These are phyloP conservation scores for Delonix regia DNA, from an alignment of 306 rosid species.

Conservation along the genomic window DNA sequence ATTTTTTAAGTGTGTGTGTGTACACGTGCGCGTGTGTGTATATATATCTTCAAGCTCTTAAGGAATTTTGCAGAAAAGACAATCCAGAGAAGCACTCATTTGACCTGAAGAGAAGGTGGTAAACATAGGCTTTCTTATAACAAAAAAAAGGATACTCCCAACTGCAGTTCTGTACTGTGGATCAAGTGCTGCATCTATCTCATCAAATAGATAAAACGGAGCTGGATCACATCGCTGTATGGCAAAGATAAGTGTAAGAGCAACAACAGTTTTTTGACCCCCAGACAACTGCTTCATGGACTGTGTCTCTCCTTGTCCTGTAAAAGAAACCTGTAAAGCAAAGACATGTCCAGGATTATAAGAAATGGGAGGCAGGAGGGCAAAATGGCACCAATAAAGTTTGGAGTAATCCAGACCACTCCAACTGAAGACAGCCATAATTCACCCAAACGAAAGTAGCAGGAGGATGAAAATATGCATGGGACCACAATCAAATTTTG, in stretches of 20 bases:
- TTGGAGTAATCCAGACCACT: conserved; percentile 16
- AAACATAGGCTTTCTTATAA: too few species aligned
- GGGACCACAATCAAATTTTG: conserved; percentile 22
- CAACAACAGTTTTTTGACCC: conserved; percentile 99
- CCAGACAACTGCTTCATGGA: conserved; percentile 99
- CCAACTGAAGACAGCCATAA: neutral
- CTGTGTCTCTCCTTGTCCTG: conserved; percentile 98
- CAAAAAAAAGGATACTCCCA: conserved; percentile 84
- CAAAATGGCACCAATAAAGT: neutral
- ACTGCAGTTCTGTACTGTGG: conserved; percentile 98
- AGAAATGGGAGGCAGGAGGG: neutral
- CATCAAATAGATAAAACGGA: conserved; percentile 96
- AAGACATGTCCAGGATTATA: conserved; percentile 30
- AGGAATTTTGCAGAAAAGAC: neutral
- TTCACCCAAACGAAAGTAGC: conserved; percentile 1
- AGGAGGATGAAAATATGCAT: neutral
- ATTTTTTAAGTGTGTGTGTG: too few species aligned
- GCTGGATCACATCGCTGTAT: conserved; percentile 99
- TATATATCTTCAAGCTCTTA: neutral
- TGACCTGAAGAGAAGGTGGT: conserved; percentile 8
- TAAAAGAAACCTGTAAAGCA: conserved; percentile 83
- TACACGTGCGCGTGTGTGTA: neutral
- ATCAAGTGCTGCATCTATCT: conserved; percentile 97
- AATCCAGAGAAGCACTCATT: conserved; percentile 1
- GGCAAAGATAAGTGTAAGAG: conserved; percentile 95